Conservation (phyloP, 1,139 yeast species). For the Pichia sp. region DNA sequence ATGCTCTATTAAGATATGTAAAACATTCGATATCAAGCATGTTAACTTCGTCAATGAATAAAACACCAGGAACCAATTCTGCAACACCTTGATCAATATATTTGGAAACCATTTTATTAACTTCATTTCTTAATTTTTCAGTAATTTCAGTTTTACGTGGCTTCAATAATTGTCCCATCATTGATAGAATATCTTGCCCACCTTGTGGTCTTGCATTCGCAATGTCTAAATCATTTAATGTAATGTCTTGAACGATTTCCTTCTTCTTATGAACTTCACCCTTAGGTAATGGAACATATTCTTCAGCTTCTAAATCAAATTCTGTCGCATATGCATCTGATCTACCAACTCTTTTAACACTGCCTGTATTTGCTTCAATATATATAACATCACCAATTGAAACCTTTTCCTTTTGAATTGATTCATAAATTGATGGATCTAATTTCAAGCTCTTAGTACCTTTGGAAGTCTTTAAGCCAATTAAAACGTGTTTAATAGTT, state of each 20-base stretch:
- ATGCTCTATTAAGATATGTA: constrained; percentile 87
- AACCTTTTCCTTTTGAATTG: constrained; percentile 92
- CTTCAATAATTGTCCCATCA: constrained; percentile 97
- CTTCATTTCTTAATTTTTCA: constrained; percentile 87
- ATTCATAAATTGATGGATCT: constrained; percentile 93
- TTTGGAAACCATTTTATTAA: constrained; percentile 90
- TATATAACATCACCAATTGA: constrained; percentile 94
- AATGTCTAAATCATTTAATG: constrained; percentile 90
- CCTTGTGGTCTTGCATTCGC: constrained; percentile 98
- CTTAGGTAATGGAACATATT: constrained; percentile 95
- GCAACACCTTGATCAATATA: constrained; percentile 98
- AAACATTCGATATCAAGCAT: constrained; percentile 96
- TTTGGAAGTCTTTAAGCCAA: constrained; percentile 91
- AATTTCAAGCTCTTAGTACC: constrained; percentile 90
- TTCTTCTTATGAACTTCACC: constrained; percentile 98
- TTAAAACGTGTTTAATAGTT: constrained; percentile 88
- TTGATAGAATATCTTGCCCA: constrained; percentile 94
- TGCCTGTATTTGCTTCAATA: constrained; percentile 95
- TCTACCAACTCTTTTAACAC: constrained; percentile 95
- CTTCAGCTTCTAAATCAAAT: constrained; percentile 96
- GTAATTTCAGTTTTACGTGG: constrained; percentile 98
- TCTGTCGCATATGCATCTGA: constrained; percentile 98
- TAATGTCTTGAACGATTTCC: constrained; percentile 95
- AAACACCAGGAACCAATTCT: constrained; percentile 94
- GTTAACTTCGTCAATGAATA: constrained; percentile 95